Base-by-base conservation (phyloP, 148 eudicot genomes). In the Arctostaphylos glauca region DNA sequence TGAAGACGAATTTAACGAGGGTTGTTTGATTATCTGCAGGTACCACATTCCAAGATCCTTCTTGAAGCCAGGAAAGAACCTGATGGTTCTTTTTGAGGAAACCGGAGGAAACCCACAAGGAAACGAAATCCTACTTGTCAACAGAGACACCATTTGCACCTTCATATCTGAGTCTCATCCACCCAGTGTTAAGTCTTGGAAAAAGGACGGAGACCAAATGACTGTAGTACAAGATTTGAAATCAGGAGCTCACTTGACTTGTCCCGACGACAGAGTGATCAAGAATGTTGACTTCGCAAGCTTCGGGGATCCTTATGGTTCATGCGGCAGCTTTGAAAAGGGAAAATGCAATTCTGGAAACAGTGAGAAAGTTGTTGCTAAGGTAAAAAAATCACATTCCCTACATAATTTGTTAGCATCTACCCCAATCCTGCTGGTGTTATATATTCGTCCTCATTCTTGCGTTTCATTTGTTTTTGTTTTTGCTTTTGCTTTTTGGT, bases 21-120 rank as follows among this genome's bases (percentile, higher is more conserved):
- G 19, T 38, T 81, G 19, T 59, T 50, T 12, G 3, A 47, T 56
- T 48, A 9, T 38, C 55, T 82, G 14, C 50, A 94, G 97, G 92
- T 95, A 96, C 85, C 98, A 96, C 78, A 85, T 96, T 54, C 99
- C 99, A 74, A 90, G 98, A 78, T 52, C 94, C 58, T 93, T 79
- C 88, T 80, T 94, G 83, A 94, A 96, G 87, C 90, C 91, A 0
- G 89, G 82, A 74, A 84, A 88, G 81, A 96, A 96, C 82, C 87
- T 93, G 4, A 59, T 96, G 73, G 98, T 96, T 70, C 84, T 96
- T 6, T 91, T 93, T 48, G 99, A 96, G 75, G 98, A 96, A 83
- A 80, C 83, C 3, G 92, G 93, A 13, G 98, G 97, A 18, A 66
- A 82, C 50, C 90, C 92, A 0, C 87, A 85, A 58, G 86, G 89